A percentile compares a stretch with the other conserved stretches of the same genome.
Conservation (phyloP, 208 protist genomes). For the Leishmania guyanensis region DNA sequence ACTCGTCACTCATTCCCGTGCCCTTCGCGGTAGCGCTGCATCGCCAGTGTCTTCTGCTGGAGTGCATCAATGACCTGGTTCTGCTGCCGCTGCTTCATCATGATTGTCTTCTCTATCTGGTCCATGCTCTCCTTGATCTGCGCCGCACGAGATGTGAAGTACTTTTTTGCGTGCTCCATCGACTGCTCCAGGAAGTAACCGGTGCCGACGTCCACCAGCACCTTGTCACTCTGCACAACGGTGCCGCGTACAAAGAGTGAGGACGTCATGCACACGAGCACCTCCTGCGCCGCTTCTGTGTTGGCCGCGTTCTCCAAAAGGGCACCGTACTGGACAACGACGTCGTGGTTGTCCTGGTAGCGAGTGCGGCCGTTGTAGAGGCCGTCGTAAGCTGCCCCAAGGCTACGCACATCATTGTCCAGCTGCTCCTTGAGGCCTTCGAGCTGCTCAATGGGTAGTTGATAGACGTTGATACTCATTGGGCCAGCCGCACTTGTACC, state of each 20-base stretch:
- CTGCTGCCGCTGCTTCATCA: conserved; percentile 80
- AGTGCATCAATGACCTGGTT: conserved; percentile 80
- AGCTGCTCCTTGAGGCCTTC: conserved; percentile 88
- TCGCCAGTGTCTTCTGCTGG: conserved; percentile 57
- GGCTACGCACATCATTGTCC: conserved; percentile 74
- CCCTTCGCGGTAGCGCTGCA: conserved; percentile 50
- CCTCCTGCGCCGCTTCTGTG: conserved; percentile 44
- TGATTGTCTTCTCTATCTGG: conserved; percentile 67
- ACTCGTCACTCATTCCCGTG: conserved; percentile 20
- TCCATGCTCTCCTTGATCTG: conserved; percentile 87
- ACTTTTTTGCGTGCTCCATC: conserved; percentile 66
- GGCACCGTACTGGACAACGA: conserved; percentile 68
- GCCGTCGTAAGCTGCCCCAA: conserved; percentile 81
- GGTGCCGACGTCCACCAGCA: conserved; percentile 87
- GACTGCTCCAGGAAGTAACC: conserved; percentile 88
- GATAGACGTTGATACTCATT: conserved; percentile 55
- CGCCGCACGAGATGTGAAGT: conserved; percentile 73
- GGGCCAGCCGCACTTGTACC: not conserved
- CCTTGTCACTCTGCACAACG: conserved; percentile 69
- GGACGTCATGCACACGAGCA: conserved; percentile 84
- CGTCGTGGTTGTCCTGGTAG: conserved; percentile 77
- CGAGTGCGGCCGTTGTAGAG: conserved; percentile 73
- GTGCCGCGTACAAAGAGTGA: conserved; percentile 75
- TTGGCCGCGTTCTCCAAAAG: conserved; percentile 53
- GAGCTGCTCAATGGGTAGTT: conserved; percentile 87